Conservation (phyloP, 306 rosid genomes). For the Castanospermum australe region DNA sequence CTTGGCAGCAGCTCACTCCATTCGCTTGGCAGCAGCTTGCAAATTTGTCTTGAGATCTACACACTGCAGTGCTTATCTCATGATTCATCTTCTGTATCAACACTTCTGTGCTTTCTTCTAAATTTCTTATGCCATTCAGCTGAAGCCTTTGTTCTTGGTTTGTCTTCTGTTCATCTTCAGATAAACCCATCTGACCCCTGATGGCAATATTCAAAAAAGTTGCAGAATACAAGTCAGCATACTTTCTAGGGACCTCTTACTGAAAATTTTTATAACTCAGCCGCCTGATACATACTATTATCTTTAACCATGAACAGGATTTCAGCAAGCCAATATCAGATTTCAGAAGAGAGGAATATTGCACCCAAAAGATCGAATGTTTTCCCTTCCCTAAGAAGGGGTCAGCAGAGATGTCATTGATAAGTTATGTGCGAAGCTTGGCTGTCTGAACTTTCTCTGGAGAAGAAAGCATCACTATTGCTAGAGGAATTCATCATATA, state of each 20-base stretch:
- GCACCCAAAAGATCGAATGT: background rate
- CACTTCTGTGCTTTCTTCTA: constrained; percentile 37
- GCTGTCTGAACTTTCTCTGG: background rate
- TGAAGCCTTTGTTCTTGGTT: constrained; percentile 60
- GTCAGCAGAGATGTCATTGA: constrained; percentile 3
- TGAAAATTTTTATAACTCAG: background rate
- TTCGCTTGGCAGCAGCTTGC: constrained; percentile 29
- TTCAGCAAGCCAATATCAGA: background rate
- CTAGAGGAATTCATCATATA: background rate
- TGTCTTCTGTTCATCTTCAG: constrained; percentile 67
- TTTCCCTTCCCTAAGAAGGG: background rate
- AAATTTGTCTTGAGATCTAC: constrained; percentile 22
- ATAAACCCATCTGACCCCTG: constrained; percentile 97
- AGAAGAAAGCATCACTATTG: background rate
- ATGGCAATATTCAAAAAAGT: constrained; percentile 13
- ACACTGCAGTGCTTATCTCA: constrained; percentile 5
- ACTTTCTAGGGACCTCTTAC: background rate
- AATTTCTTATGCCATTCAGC: constrained; percentile 42
- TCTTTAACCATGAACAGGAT: background rate
- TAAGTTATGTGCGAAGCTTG: background rate
- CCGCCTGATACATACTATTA: background rate
- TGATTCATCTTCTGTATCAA: constrained; percentile 19
- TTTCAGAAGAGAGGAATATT: background rate
- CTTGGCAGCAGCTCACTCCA: constrained; percentile 62
- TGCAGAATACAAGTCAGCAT: constrained; percentile 4